These are phyloP conservation scores for Alternaria ventricosa DNA, from an alignment of 2,329 filamentous ascomycete species.

Conservation along the genomic window DNA sequence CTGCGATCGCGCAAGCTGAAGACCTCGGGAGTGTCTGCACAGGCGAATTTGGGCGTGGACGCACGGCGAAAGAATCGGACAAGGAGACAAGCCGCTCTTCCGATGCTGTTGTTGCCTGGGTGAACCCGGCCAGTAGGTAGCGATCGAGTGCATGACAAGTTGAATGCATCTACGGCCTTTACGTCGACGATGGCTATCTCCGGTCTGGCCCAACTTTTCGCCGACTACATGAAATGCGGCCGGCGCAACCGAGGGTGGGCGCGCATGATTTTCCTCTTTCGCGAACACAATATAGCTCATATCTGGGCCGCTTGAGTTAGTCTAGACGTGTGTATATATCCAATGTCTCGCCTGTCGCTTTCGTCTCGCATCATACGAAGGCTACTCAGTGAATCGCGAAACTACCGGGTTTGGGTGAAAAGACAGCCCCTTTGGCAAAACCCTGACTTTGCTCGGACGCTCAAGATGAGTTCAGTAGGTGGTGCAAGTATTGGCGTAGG, in stretches of 20 bases:
- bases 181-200: slow-evolving; percentile 25
- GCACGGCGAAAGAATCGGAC: slow-evolving; percentile 14
- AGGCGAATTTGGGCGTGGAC: not conserved
- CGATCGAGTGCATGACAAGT: not conserved
- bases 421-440: slow-evolving; percentile 21
- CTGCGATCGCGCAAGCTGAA: not conserved
- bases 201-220: slow-evolving; percentile 11
- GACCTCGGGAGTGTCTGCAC: no score
- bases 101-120: not conserved
- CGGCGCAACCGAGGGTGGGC: not conserved
- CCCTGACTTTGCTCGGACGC: slow-evolving; percentile 29
- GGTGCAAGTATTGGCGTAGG: slow-evolving; percentile 33
- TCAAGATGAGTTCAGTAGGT: slow-evolving; percentile 42
- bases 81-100: slow-evolving; percentile 14
- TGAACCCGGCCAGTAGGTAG: slow-evolving; percentile 21
- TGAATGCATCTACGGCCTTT: slow-evolving; percentile 4
- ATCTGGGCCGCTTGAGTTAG: not conserved
- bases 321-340: not conserved
- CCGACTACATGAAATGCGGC: not conserved
- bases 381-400: not conserved
- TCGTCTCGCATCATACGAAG: slow-evolving; percentile 6
- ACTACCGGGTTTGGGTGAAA: not conserved
- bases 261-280: not conserved
- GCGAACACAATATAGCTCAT: not conserved
- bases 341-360: slow-evolving; percentile 19